Evolutionary conservation across 306 rosid genomes (phyloP), one percentile per base, ranked within the genome.

Genomic region (Prunus armeniaca): DNA sequence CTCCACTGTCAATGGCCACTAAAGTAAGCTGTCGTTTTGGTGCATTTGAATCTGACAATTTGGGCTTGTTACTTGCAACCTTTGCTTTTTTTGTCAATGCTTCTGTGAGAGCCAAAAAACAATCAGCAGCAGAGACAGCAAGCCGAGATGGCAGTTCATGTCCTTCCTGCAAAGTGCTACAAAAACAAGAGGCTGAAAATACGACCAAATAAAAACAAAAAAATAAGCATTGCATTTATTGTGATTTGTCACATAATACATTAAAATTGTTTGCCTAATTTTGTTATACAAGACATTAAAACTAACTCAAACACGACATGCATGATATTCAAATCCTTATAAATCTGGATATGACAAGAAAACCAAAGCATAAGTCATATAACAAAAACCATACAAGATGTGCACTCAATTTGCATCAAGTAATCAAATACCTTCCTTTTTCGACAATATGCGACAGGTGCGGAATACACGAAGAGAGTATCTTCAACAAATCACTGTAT

Each of bases 91-190:
- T 89, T 14, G 89, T 82, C 60, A 91, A 72, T 32, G 94, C 89
- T 78, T 85, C 91, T 8, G 96, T 84, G 73, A 91, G 81, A 79
- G 89, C 71, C 81, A 91, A 72, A 67, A 91, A 66, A 82, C 98
- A 91, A 85, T 94, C 98, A 61, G 95, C 93, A 5, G 97, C 96
- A 61, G 91, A 88, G 71, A 92, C 88, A 24, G 91, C 87, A 64
- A 94, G 97, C 76, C 98, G 96, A 67, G 98, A 86, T 51, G 98
- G 98, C 72, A 94, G 81, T 83, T 94, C 96, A 86, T 85, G 92
- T 69, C 96, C 96, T 77, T 86, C 96, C 89, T 86, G 93, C 85
- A 84, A 75, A 61, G 75, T 81, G 86, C 98, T 94, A 86, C 81
- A 77, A 73, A 71, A 74, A 75, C 80, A 60, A 65, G 80, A 12